Evolutionary conservation across 768 basidiomycete species (phyloP).

Genomic region (Tylopilus vinaceipallidus): DNA sequence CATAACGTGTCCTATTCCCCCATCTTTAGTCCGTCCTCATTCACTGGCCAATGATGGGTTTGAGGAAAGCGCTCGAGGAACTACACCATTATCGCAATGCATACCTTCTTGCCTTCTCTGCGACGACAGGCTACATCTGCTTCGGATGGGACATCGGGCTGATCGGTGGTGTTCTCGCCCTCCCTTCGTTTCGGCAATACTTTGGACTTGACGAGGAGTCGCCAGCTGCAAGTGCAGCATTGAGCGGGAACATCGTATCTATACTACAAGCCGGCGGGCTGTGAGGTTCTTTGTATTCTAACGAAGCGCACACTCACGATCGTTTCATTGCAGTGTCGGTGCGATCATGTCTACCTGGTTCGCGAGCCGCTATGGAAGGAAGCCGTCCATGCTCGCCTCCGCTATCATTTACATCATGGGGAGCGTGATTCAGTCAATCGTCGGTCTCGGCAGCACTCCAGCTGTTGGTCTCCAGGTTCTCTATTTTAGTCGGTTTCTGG

Average conservation of each 20-base stretch:
- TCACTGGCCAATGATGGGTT: conserved; percentile 10
- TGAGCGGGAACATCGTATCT: conserved; percentile 39
- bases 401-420: conserved; percentile 35
- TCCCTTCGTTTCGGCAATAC: conserved; percentile 37
- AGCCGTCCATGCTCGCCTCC: conserved; percentile 31
- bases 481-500: conserved; percentile 42
- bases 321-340: conserved; percentile 14
- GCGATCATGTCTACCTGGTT: conserved; percentile 29
- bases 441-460: conserved; percentile 31
- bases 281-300: conserved; percentile 18
- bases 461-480: conserved; percentile 28
- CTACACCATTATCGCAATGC: conserved; percentile 34
- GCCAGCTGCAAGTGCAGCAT: conserved; percentile 21
- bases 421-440: conserved; percentile 33
- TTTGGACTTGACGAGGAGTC: conserved; percentile 32
- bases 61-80: conserved; percentile 21
- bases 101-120: conserved; percentile 34
- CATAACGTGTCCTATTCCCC: not conserved
- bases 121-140: conserved; percentile 34
- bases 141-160: conserved; percentile 39
- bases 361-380: conserved; percentile 35
- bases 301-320: not conserved
- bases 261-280: conserved; percentile 37
- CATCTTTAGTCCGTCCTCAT: not conserved
- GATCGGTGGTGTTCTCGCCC: conserved; percentile 35